Conservation (phyloP, 106 monocot species). For the Agapanthus africanus region DNA sequence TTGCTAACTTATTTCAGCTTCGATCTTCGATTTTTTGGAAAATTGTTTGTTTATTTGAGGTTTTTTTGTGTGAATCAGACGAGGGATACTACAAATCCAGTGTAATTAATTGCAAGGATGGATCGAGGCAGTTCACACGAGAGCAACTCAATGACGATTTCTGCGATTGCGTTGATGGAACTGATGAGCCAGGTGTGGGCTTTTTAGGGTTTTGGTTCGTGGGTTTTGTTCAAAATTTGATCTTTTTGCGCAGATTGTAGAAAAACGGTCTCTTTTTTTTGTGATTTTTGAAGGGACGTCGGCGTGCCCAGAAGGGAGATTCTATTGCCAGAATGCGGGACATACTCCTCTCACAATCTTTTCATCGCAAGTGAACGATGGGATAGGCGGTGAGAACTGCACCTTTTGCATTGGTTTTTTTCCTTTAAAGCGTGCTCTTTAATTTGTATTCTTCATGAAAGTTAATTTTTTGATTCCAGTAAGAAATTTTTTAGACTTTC, state of each 20-base stretch:
- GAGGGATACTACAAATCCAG: slow-evolving; percentile 52
- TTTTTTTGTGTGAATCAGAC: slow-evolving; percentile 31
- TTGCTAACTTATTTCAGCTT: background rate
- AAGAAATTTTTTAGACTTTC: background rate
- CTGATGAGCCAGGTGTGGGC: slow-evolving; percentile 83
- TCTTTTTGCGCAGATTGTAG: background rate
- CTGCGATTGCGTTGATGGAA: slow-evolving; percentile 94
- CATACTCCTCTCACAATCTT: slow-evolving; percentile 63
- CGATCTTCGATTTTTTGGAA: background rate
- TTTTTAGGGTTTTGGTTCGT: background rate
- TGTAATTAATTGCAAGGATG: slow-evolving; percentile 90
- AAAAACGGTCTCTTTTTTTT: too few relatives aligned
- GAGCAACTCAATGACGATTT: slow-evolving; percentile 92
- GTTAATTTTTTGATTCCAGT: background rate
- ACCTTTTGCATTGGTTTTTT: background rate
- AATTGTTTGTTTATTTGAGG: background rate
- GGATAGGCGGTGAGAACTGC: slow-evolving; percentile 71
- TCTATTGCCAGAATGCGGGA: slow-evolving; percentile 79
- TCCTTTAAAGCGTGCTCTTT: background rate
- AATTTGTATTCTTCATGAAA: background rate
- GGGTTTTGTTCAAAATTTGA: slow-evolving; percentile 1
- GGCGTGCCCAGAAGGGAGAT: slow-evolving; percentile 93
- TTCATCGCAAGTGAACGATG: slow-evolving; percentile 96
- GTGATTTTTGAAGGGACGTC: slow-evolving; percentile 66
- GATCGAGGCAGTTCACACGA: slow-evolving; percentile 74